Base-by-base conservation (phyloP, 164 flowering plant species). In the Euptelea pleiosperma region DNA sequence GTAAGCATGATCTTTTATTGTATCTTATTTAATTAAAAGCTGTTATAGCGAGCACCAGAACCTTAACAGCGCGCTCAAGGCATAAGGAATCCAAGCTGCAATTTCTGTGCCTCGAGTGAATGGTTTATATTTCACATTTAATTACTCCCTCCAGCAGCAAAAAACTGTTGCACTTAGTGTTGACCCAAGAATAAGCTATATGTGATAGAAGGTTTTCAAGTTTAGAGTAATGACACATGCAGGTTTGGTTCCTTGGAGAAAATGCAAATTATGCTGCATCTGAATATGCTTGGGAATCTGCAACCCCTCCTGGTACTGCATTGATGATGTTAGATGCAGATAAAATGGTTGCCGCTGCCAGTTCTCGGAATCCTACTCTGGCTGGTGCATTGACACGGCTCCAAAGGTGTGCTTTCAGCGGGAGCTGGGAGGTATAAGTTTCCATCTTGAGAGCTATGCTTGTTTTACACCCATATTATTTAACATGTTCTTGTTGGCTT, bases 201-300 rank as follows among this genome's bases (percentile, higher is more conserved):
- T n/a, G n/a, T n/a, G n/a, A n/a, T n/a, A n/a, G n/a, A n/a, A n/a
- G n/a, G n/a, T n/a, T n/a, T n/a, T n/a, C n/a, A n/a, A n/a, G n/a
- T n/a, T n/a, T n/a, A 22, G 5, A 16, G 44, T 44, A 35, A 8
- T 47, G 15, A 24, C 39, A 34, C 54, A 26, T 71, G 53, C 71
- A 93, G 99, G 99, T 93, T 5, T 93, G 99, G 99, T 93, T 93
- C 74, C 94, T 93, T 69, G 99, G 99, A 35, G 99, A 93, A 75
- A 93, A 93, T 85, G 99, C 97, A 65, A 93, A 93, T 69, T 94
- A 94, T 76, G 97, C 97, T 68, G 99, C 99, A 62, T 94, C 97
- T 33, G 99, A 94, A 69, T 94, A 91, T 79, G 97, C 99, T 58
- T 91, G 97, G 97, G 99, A 94, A 72, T 94, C 99, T 45, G 86